A percentile compares a stretch with the other conserved stretches of the same genome.
Conservation (phyloP, 768 basidiomycete genomes). For the Hebeloma cylindrosporum region DNA sequence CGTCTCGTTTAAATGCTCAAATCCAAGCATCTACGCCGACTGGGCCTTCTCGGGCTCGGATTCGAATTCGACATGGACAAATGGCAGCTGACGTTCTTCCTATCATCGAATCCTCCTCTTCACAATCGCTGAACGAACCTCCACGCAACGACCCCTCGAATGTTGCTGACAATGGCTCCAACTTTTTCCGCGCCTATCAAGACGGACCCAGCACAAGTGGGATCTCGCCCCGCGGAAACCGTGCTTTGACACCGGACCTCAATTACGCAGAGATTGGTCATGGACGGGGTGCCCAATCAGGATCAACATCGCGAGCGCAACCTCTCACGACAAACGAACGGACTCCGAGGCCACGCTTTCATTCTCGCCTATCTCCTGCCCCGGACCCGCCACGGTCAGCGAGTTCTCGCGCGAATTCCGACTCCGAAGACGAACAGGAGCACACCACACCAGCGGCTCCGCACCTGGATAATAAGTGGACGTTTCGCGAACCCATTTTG, state of each 20-base stretch:
- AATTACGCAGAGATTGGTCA: constrained; percentile 78
- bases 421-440: constrained; percentile 16
- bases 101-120: constrained; percentile 59
- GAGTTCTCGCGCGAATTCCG: constrained; percentile 19
- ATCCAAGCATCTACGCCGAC: constrained; percentile 32
- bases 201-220: constrained; percentile 30
- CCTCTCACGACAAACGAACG: constrained; percentile 13
- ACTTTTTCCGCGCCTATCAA: constrained; percentile 60
- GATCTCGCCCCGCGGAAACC: constrained; percentile 44
- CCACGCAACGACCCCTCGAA: constrained; percentile 58
- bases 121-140: constrained; percentile 63
- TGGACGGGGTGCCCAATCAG: constrained; percentile 51
- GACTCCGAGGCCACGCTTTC: constrained; percentile 20
- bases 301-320: constrained; percentile 16
- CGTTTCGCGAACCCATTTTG: constrained; percentile 12
- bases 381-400: constrained; percentile 14
- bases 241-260: constrained; percentile 69
- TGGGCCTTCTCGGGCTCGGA: constrained; percentile 40
- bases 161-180: constrained; percentile 54
- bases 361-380: constrained; percentile 13
- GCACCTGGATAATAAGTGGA: constrained; percentile 12
- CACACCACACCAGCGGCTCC: constrained; percentile 12
- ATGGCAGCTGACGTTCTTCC: constrained; percentile 51
- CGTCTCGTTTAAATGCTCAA: constrained; percentile 37
- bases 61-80: constrained; percentile 32